Evolutionary conservation across 202 grass and related monocot genomes (phyloP), one percentile per base, ranked within the genome.

Genomic region (Carex arenaria): DNA sequence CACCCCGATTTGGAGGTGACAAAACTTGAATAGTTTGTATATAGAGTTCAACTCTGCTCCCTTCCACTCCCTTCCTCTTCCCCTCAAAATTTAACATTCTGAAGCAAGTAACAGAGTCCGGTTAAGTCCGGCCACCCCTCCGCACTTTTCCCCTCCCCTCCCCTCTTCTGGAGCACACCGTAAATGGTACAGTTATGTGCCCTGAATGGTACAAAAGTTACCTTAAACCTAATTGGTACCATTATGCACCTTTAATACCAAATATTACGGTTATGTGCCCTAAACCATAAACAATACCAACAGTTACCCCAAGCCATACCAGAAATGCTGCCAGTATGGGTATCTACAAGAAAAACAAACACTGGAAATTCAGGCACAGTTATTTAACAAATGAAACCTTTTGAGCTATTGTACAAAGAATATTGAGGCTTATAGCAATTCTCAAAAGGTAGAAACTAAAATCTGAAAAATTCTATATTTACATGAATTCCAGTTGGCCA

Each of bases 401-500:
- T 52, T 4, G 7, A n/a, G 14, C 4, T 57, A n/a, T 77, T 53
- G 7, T 56, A 55, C n/a, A 57, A 57, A 56, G 13, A 18, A 52
- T n/a, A 57, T 34, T 34, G 17, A 77, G 28, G 49, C 51, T 55
- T 57, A 57, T 28, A 57, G 10, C 26, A 31, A 17, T 32, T 56
- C 13, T 18, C 72, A 56, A 13, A 47, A 34, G 51, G 43, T 65
- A 85, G 62, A 47, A 78, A 75, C 7, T 36, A 32, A 56, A 57
- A 49, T 18, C n/a, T 76, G 51, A 60, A 43, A 63, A 14, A 52
- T n/a, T 38, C 13, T 32, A 12, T 43, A 65, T 17, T 65, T 90
- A 87, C 88, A 87, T 90, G 64, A 90, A 87, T 72, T 90, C 88
- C 42, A 90, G 51, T 72, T 90, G 85, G 49, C 88, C 88, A 7